Evolutionary conservation across 768 basidiomycete species (phyloP), one percentile per base, ranked within the genome.

Genomic region (Coprinopsis strossmayeri): DNA sequence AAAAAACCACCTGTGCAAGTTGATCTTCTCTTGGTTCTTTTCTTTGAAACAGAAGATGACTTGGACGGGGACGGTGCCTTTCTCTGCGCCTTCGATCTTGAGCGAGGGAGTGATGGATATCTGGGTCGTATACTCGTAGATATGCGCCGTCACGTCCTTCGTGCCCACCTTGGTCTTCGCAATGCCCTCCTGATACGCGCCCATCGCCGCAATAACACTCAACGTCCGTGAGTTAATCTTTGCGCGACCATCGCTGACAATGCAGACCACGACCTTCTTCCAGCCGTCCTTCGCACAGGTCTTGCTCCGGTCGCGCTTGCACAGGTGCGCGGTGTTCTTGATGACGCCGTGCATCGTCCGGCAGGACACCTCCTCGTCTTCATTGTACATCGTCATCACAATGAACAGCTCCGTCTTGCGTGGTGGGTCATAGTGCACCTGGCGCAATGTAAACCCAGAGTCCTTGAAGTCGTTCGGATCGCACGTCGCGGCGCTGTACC

Each of bases 301-400:
- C 74, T 90, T 93, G 57, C 84, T 87, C 41, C 89, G 72, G 38
- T 87, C 85, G 18, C 94, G 74, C 55, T 84, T 88, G 60, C 89
- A 91, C 52, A 97, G 64, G 64, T 95, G 90, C 3, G 83, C 84
- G 37, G 97, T 76, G 57, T 97, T 97, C 76, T 89, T 91, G 65
- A 96, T 91, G 4, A 97, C 88, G 44, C 94, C 94, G 59, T 95
- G 88, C 89, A 97, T 93, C 0, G 94, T 91, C 34, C 93, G 69
- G 57, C 84, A 84, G 67, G 97, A 97, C 4, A 98, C 73, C 58
- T 84, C 79, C 62, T 95, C 92, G 57, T 90, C 82, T 59, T 92
- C 92, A 59, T 96, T 95, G 64, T 95, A 96, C 93, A 97, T 96
- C 12, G 94, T 97, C 80, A 97, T 87, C 35, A 96, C 94, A 56